Evolutionary conservation across 2,329 filamentous ascomycete genomes (phyloP).

Genomic region (Penicillium sp.): DNA sequence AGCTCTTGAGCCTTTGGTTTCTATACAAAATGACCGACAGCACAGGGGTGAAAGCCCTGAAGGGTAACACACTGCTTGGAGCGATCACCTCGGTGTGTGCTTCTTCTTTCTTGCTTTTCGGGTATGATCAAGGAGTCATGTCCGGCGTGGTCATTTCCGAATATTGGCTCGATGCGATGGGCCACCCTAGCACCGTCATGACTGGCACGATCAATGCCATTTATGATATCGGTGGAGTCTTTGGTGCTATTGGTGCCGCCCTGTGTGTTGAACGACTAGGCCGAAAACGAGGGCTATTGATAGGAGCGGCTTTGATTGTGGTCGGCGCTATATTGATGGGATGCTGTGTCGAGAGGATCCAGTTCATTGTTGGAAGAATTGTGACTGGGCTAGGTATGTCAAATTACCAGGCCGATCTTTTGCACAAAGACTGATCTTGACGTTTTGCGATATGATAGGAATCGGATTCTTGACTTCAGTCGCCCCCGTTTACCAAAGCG

Average conservation of each 20-base stretch:
- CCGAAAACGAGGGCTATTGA: constrained; percentile 29
- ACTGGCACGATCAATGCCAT: constrained; percentile 35
- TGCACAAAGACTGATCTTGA: background rate
- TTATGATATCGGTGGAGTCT: constrained; percentile 31
- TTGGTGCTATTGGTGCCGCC: constrained; percentile 30
- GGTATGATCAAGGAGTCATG: constrained; percentile 33
- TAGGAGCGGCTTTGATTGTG: constrained; percentile 24
- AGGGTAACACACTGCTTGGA: constrained; percentile 19
- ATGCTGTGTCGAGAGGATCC: constrained; percentile 13
- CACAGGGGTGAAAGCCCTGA: constrained; percentile 20
- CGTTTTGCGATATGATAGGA: background rate
- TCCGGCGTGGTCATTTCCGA: constrained; percentile 31
- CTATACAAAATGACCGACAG: constrained; percentile 8
- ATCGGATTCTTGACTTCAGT: constrained; percentile 28
- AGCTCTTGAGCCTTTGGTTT: background rate
- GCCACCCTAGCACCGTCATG: constrained; percentile 24
- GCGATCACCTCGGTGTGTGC: constrained; percentile 29
- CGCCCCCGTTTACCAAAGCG: constrained; percentile 33
- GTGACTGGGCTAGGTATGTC: constrained; percentile 28
- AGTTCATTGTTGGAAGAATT: constrained; percentile 30
- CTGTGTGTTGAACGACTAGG: constrained; percentile 29
- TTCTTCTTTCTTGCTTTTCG: constrained; percentile 49
- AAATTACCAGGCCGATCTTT: background rate
- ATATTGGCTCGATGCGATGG: constrained; percentile 30
- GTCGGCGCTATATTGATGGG: constrained; percentile 29